Base-by-base conservation (phyloP, 1,284 basidiomycete genomes). In the Sporisorium exsertum region DNA sequence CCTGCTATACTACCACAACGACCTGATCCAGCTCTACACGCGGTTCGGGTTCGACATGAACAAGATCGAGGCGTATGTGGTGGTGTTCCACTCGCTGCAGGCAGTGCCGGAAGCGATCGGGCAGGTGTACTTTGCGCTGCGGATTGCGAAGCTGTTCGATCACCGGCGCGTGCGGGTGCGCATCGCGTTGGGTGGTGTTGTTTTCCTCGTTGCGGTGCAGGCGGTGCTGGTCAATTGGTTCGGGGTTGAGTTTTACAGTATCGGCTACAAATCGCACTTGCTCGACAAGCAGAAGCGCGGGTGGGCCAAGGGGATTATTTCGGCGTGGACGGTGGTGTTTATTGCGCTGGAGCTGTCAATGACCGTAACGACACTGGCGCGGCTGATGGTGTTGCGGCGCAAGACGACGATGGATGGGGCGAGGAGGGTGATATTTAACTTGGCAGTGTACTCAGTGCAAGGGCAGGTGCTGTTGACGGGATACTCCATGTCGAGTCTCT, bases 111-210 rank as follows among this genome's bases (percentile, higher is more conserved):
- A 57, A 5, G 63, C 72, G 20, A 64, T 75, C 16, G 72, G 72
- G 4, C 72, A 75, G 46, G 16, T 55, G 1, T 75, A 70, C 32
- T 75, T 75, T 16, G 51, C 51, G 4, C 5, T 67, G 3, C 54
- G 72, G 1, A 64, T 70, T n/a, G 67, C 60, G 1, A 75, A 67
- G 49, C 45, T 70, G 4, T 75, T 75, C 45, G 53, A 70, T 6
- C 35, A 16, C 0, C 47, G 58, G 1, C 32, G 37, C 2, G 0
- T n/a, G 9, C 16, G 12, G 5, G 53, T 49, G 0, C 22, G 29
- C 6, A 3, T 65, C 0, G 52, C 10, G 0, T 6, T 60, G 5
- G 47, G 9, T n/a, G 37, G 37, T 18, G 37, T 40, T 0, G 18
- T 37, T 5, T 62, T 54, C 4, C 4, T 53, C 12, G 13, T 54